These are phyloP conservation scores for Sabuloglossum arenarium DNA, from an alignment of 495 filamentous ascomycete species.

Conservation along the genomic window DNA sequence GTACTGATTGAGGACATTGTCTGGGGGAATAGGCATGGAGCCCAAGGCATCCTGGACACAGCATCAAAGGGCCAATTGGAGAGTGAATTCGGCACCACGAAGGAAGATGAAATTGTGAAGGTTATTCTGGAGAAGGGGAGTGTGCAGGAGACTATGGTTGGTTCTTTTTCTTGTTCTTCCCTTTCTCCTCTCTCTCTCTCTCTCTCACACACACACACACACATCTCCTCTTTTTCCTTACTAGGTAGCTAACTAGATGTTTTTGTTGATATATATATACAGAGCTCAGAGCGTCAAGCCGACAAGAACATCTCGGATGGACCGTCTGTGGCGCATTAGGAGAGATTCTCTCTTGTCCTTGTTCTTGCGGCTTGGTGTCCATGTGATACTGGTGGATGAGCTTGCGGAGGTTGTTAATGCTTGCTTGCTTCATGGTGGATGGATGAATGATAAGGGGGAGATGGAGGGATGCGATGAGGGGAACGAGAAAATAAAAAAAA, in stretches of 20 bases:
- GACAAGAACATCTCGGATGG: conserved; percentile 26
- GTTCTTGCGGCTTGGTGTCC: not conserved
- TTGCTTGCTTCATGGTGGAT: too few species aligned
- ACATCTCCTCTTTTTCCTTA: not conserved
- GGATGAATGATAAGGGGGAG: too few species aligned
- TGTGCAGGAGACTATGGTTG: conserved; percentile 44
- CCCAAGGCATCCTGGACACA: conserved; percentile 54
- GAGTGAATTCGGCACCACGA: conserved; percentile 66
- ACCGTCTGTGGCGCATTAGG: conserved; percentile 17
- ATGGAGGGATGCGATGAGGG: too few species aligned
- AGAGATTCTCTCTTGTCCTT: not conserved
- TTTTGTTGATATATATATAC: not conserved
- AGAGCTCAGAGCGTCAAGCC: conserved; percentile 21
- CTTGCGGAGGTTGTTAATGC: not conserved
- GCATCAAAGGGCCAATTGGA: conserved; percentile 56
- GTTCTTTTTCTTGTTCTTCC: conserved; percentile 12
- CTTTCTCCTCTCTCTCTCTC: not conserved
- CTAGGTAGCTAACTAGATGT: not conserved
- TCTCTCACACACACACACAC: too few species aligned
- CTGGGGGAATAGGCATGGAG: conserved; percentile 45
- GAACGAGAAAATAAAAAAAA: too few species aligned
- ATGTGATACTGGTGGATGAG: too few species aligned
- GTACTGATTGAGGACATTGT: not conserved
- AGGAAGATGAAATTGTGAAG: conserved; percentile 57
- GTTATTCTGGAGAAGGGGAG: conserved; percentile 62